phyloP scores from a whole-genome alignment of 345 rosid species.

The Limnanthes douglasii region DNA sequence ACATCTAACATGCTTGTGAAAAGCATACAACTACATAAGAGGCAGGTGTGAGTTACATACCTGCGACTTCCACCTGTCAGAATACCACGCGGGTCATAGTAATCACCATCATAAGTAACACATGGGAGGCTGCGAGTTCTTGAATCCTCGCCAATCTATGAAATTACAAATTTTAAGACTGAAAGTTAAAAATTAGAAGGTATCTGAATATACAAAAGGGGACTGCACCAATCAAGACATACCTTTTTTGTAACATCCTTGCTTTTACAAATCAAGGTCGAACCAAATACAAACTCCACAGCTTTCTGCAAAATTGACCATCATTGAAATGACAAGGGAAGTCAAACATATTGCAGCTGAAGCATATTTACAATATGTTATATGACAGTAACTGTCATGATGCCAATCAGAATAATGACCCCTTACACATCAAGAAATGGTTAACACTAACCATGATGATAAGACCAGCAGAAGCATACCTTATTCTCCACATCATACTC shows the following conservation, averaged over 20 bases:
- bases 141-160: constrained; percentile 45
- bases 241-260: constrained; percentile 86
- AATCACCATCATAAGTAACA: constrained; percentile 94
- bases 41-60: constrained; percentile 26
- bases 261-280: constrained; percentile 87
- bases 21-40: constrained; percentile 1
- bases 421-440: neutral
- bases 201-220: neutral
- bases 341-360: too few relatives aligned
- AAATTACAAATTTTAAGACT: constrained; percentile 39
- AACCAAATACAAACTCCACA: constrained; percentile 92
- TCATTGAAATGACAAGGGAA: constrained; percentile 3
- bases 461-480: constrained; percentile 21
- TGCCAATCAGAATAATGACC: too few relatives aligned
- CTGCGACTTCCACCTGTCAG: constrained; percentile 96
- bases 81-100: constrained; percentile 92
- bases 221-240: too few relatives aligned
- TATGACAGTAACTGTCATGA: neutral
- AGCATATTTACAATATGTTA: neutral
- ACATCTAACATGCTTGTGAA: neutral
- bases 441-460: neutral
- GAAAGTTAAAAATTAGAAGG: too few relatives aligned
- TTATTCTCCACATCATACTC: constrained; percentile 61
- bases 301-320: constrained; percentile 50
- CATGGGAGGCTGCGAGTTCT: constrained; percentile 46